Evolutionary conservation across 2,329 filamentous ascomycete species (phyloP).

Genomic region (Colletotrichum agaves): DNA sequence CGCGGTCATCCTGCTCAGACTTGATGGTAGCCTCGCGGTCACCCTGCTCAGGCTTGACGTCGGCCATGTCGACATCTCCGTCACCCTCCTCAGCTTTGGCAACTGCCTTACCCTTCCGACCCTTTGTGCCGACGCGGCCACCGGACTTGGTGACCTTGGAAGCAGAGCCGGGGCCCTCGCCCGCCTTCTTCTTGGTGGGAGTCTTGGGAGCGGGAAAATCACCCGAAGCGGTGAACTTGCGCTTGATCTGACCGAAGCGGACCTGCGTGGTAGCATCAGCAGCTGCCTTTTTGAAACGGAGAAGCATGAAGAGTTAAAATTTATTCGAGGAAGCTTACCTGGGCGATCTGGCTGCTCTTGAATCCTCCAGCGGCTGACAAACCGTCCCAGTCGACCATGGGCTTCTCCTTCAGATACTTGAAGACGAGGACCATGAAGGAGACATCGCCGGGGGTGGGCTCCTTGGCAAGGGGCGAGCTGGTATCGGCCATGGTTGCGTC

Average conservation of each 20-base stretch:
- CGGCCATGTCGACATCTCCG: neutral
- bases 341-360: constrained; percentile 58
- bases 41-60: too few relatives aligned
- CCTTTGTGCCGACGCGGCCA: constrained; percentile 37
- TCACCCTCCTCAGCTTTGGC: constrained; percentile 39
- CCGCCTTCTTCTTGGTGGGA: constrained; percentile 1
- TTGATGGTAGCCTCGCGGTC: constrained; percentile 32
- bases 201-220: constrained; percentile 22
- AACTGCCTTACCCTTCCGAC: constrained; percentile 38
- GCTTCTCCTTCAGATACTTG: constrained; percentile 54
- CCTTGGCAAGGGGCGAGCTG: constrained; percentile 42
- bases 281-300: too few relatives aligned
- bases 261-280: too few relatives aligned
- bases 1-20: constrained; percentile 39
- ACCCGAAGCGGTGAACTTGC: constrained; percentile 4
- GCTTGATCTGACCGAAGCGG: neutral
- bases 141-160: constrained; percentile 36
- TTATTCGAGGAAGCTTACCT: constrained; percentile 44
- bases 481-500: constrained; percentile 44
- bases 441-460: constrained; percentile 53
- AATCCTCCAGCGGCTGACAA: constrained; percentile 56
- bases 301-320: too few relatives aligned
- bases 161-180: neutral
- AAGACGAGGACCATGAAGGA: constrained; percentile 58
- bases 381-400: constrained; percentile 59